phyloP scores from a whole-genome alignment of 169 alveolate species.

The Amoebophrya sp. region DNA sequence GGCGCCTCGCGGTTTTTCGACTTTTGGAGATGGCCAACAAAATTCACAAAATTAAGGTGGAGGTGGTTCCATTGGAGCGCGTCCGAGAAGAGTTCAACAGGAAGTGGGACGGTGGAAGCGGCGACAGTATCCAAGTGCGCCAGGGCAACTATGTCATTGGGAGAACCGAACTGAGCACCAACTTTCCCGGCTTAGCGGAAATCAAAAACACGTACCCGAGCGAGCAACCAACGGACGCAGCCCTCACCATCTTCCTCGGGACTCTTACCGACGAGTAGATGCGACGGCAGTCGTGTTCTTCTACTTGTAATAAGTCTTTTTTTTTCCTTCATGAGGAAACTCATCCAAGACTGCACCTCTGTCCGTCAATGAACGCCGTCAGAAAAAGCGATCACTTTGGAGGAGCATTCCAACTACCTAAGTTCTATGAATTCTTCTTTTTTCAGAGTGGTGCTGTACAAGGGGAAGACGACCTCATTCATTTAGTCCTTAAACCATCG shows the following conservation, averaged over 20 bases:
- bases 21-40: neutral
- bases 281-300: too few species aligned
- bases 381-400: too few species aligned
- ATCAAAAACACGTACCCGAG: neutral
- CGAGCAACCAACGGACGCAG: neutral
- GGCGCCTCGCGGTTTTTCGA: neutral
- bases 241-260: neutral
- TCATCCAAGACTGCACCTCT: too few species aligned
- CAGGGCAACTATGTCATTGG: neutral
- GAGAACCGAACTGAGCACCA: neutral
- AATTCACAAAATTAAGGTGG: neutral
- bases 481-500: too few species aligned
- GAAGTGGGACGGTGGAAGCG: neutral
- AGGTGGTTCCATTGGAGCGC: neutral
- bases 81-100: neutral
- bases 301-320: too few species aligned
- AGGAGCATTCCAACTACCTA: too few species aligned
- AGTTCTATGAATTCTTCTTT: too few species aligned
- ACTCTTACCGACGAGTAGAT: neutral
- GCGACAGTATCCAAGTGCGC: neutral
- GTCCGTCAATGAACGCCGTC: too few species aligned
- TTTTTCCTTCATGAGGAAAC: too few species aligned
- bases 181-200: neutral
- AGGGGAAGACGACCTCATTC: too few species aligned
- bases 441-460: too few species aligned